A percentile compares a stretch with the other conserved stretches of the same genome.
Conservation (phyloP, 345 rosid genomes). For the Turnera subulata region DNA sequence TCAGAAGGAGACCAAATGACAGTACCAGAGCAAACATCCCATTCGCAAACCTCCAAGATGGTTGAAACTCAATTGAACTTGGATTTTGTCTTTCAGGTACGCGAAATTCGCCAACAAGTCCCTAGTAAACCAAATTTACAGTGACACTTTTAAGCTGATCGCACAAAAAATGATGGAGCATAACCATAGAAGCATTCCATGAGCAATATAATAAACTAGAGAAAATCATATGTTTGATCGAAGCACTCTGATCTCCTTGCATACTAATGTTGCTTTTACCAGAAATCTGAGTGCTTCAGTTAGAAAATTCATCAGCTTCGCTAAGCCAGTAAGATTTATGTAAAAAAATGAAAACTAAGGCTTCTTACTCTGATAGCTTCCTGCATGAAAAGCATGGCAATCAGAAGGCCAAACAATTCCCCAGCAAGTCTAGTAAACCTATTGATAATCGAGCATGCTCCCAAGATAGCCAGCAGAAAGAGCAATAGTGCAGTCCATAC, state of each 20-base stretch:
- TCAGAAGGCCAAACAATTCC: conserved; percentile 27
- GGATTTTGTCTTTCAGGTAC: conserved; percentile 22
- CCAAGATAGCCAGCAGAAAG: conserved; percentile 23
- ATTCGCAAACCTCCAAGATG: conserved; percentile 28
- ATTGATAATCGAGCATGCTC: conserved; percentile 28
- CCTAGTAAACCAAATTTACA: conserved; percentile 13
- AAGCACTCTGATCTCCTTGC: too few species aligned
- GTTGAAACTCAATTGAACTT: conserved; percentile 14
- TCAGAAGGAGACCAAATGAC: conserved; percentile 26
- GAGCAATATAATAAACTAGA: too few species aligned
- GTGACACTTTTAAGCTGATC: background rate
- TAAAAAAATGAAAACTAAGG: background rate
- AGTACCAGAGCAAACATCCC: conserved; percentile 28
- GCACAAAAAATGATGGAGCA: background rate
- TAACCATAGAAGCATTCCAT: background rate
- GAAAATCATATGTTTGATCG: too few species aligned
- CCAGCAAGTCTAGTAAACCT: conserved; percentile 30
- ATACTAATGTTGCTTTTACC: too few species aligned
- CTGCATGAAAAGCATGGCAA: conserved; percentile 32
- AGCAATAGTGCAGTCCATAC: conserved; percentile 29
- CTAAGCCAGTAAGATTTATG: background rate
- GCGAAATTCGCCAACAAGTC: conserved; percentile 19
- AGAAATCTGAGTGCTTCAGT: background rate
- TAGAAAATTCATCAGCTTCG: background rate
- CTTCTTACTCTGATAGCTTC: conserved; percentile 28